Evolutionary conservation across 345 rosid species (phyloP).

Genomic region (Eucalyptus lansdowneana): DNA sequence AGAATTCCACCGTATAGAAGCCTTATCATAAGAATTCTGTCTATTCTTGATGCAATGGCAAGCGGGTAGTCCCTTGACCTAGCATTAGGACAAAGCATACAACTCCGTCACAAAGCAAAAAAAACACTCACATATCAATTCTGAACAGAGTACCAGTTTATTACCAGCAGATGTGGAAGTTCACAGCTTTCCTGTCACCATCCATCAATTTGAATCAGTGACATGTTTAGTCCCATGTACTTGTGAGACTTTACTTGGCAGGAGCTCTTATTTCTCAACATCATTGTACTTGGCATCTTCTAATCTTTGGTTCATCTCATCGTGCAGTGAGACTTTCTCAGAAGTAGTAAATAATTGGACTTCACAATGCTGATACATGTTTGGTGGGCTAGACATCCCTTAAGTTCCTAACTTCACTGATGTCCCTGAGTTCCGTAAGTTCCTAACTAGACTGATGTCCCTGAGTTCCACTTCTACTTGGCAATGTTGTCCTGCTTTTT

Average conservation of each 20-base stretch:
- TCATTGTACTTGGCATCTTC: too few species aligned
- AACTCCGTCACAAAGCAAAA: not conserved
- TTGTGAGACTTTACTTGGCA: too few species aligned
- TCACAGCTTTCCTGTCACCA: not conserved
- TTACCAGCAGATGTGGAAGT: not conserved
- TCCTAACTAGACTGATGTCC: too few species aligned
- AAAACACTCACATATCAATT: not conserved
- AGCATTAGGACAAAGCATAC: not conserved
- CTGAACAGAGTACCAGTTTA: not conserved
- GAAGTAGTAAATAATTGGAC: too few species aligned
- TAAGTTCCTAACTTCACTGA: too few species aligned
- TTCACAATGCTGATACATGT: too few species aligned
- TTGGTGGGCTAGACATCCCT: too few species aligned
- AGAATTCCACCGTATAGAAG: not conserved
- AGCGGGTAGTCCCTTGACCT: not conserved
- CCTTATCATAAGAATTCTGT: not conserved
- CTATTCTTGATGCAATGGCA: not conserved
- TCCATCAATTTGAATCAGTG: not conserved
- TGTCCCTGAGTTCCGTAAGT: too few species aligned
- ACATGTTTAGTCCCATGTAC: not conserved
- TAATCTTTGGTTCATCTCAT: not conserved
- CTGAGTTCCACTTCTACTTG: not conserved
- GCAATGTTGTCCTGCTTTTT: too few species aligned
- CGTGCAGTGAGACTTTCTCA: too few species aligned
- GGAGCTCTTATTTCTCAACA: too few species aligned